A percentile compares a stretch with the other conserved stretches of the same genome.
These are phyloP conservation scores for Aspergillus sclerotialis DNA, from an alignment of 2,329 filamentous ascomycete genomes.

Conservation along the genomic window DNA sequence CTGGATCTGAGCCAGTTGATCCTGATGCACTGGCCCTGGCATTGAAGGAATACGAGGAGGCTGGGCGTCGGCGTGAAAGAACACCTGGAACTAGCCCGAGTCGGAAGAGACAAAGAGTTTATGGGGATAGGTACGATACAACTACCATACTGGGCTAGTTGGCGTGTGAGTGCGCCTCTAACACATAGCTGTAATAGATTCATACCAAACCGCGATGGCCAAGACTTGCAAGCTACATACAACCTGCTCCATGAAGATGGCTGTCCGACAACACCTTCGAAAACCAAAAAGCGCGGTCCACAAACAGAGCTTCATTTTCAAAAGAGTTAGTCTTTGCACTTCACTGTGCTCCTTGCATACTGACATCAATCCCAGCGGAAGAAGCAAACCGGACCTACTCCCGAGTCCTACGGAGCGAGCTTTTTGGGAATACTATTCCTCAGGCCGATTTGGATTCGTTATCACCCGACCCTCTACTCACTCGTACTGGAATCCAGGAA, in stretches of 20 bases:
- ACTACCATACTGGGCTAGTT: background rate
- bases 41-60: constrained; percentile 55
- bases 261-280: constrained; percentile 84
- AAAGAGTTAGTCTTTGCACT: constrained; percentile 57
- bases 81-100: constrained; percentile 61
- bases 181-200: constrained; percentile 54
- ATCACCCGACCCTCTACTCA: constrained; percentile 49
- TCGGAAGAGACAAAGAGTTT: constrained; percentile 61
- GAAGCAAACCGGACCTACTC: constrained; percentile 94
- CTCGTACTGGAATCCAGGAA: constrained; percentile 48
- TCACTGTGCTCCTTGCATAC: constrained; percentile 4
- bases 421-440: constrained; percentile 86
- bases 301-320: constrained; percentile 93
- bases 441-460: constrained; percentile 63
- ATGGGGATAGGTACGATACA: constrained; percentile 52
- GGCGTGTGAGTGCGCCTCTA: constrained; percentile 3
- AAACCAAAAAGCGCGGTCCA: constrained; percentile 73
- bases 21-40: constrained; percentile 54
- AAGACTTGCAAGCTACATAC: constrained; percentile 89
- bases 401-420: constrained; percentile 75
- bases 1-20: constrained; percentile 49
- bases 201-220: constrained; percentile 86
- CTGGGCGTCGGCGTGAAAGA: constrained; percentile 51
- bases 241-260: constrained; percentile 86
- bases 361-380: constrained; percentile 53